A percentile compares a stretch with the other conserved stretches of the same genome.
These are phyloP conservation scores for Amaranthus tricolor DNA, from an alignment of 179 eudicot species.

Conservation along the genomic window DNA sequence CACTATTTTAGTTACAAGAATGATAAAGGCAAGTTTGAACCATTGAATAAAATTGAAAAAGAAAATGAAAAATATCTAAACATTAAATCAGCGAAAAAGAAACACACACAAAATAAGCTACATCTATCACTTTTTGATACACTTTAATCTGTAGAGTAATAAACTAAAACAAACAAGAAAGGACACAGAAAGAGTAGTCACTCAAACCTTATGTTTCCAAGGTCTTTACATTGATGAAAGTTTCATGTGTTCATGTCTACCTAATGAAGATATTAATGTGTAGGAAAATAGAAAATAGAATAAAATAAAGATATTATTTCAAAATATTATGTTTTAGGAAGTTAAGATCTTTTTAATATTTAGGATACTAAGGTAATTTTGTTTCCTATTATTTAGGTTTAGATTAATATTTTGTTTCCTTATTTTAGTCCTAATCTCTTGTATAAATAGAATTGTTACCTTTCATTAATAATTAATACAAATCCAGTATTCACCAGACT, in stretches of 20 bases:
- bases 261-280: constrained; percentile 13
- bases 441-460: too few relatives aligned
- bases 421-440: too few relatives aligned
- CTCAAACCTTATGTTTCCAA: constrained; percentile 9
- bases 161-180: background rate
- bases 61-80: background rate
- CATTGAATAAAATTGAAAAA: background rate
- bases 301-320: too few relatives aligned
- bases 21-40: background rate
- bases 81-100: constrained; percentile 7
- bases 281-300: too few relatives aligned
- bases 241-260: constrained; percentile 4
- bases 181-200: background rate
- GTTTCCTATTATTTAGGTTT: too few relatives aligned
- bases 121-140: constrained; percentile 9
- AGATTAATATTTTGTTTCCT: too few relatives aligned
- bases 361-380: too few relatives aligned
- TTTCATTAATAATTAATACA: too few relatives aligned
- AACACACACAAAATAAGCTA: constrained; percentile 11
- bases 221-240: constrained; percentile 1
- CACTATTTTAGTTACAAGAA: background rate
- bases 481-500: too few relatives aligned
- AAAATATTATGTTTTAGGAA: too few relatives aligned
- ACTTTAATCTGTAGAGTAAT: constrained; percentile 17
- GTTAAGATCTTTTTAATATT: too few relatives aligned